Conservation (phyloP, 106 monocot genomes). For the Cymbidium sinense region DNA sequence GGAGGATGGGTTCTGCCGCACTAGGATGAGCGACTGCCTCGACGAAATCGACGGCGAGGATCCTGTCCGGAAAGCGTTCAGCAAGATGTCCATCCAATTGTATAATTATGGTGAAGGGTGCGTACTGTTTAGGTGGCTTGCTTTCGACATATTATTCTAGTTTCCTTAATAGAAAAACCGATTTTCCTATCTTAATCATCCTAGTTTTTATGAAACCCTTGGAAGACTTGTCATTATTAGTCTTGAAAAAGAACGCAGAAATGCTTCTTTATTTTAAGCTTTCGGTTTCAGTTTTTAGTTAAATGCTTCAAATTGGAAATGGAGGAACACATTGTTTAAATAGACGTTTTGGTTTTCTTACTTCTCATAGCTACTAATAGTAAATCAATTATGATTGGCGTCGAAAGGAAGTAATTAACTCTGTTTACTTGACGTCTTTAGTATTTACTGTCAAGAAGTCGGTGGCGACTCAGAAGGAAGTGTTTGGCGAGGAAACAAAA, state of each 20-base stretch:
- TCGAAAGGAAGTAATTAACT: background rate
- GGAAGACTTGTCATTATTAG: background rate
- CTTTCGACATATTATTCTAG: background rate
- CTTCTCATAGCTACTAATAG: too few relatives aligned
- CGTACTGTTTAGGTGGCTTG: constrained; percentile 64
- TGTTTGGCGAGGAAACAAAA: constrained; percentile 2
- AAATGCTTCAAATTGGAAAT: background rate
- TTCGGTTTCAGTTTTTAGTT: background rate
- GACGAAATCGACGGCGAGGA: constrained; percentile 79
- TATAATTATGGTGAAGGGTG: constrained; percentile 99
- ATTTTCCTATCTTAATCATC: background rate
- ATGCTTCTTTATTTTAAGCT: background rate
- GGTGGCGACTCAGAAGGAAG: background rate
- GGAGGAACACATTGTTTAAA: too few relatives aligned
- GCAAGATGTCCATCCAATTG: constrained; percentile 98
- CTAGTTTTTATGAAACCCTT: background rate
- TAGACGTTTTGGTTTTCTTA: too few relatives aligned
- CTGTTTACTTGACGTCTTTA: background rate
- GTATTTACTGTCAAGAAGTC: background rate
- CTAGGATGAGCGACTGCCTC: constrained; percentile 41
- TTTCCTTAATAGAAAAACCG: constrained; percentile 1
- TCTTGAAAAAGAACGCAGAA: background rate
- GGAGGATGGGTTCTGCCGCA: constrained; percentile 90
- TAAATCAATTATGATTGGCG: background rate
- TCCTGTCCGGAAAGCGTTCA: constrained; percentile 76